A percentile compares a stretch with the other conserved stretches of the same genome.
Conservation (phyloP, 768 basidiomycete species). For the Clathrus columnatus region DNA sequence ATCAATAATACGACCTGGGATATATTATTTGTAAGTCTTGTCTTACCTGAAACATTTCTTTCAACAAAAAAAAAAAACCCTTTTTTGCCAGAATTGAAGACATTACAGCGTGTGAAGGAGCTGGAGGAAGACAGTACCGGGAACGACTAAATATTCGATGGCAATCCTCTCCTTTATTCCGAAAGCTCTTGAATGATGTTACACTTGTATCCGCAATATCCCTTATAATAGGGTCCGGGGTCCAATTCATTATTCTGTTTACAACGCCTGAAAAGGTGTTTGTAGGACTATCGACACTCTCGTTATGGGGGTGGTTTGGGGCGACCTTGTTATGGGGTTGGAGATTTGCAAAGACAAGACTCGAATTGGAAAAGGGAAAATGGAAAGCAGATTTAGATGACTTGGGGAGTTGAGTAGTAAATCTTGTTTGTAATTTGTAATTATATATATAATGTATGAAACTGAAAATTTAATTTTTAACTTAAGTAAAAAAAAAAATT, state of each 20-base stretch:
- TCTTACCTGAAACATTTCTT: too few relatives aligned
- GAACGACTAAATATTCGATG: conserved; percentile 3
- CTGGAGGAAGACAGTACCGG: not conserved
- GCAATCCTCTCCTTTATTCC: not conserved
- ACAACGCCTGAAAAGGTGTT: not conserved
- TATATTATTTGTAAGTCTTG: conserved; percentile 2
- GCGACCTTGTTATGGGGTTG: not conserved
- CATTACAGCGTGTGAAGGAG: conserved; percentile 7
- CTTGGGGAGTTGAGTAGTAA: not conserved
- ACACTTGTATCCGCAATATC: not conserved
- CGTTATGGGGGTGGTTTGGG: conserved; percentile 1
- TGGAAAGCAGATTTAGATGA: not conserved
- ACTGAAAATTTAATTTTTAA: too few relatives aligned
- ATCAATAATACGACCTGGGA: not conserved
- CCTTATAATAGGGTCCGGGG: not conserved
- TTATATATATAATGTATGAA: too few relatives aligned
- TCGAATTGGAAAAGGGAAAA: not conserved
- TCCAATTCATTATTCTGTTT: not conserved
- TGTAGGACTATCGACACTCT: not conserved
- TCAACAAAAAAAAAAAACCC: too few relatives aligned
- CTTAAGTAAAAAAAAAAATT: too few relatives aligned
- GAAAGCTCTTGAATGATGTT: not conserved
- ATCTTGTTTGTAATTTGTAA: not conserved
- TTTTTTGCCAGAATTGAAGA: conserved; percentile 4
- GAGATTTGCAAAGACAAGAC: not conserved